phyloP scores from a whole-genome alignment of 2,329 filamentous ascomycete genomes.

The Septoria petroselini region DNA sequence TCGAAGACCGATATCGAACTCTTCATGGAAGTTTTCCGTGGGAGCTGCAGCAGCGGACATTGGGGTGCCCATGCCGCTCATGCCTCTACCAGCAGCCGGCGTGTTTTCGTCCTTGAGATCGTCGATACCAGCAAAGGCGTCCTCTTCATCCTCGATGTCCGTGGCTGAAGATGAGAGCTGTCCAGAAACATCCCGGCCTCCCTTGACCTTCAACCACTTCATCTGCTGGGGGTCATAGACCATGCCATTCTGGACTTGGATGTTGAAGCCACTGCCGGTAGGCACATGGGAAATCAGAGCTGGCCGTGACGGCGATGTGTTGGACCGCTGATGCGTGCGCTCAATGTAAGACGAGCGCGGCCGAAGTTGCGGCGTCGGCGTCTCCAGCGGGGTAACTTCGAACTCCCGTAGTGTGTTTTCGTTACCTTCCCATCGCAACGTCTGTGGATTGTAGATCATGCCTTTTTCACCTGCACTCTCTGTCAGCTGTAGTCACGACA shows the following conservation, averaged over 20 bases:
- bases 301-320: conserved; percentile 53
- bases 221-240: conserved; percentile 95
- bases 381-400: conserved; percentile 51
- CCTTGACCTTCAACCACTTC: conserved; percentile 79
- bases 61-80: conserved; percentile 32
- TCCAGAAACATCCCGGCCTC: conserved; percentile 39
- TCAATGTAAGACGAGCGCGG: conserved; percentile 33
- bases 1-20: conserved; percentile 95
- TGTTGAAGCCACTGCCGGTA: conserved; percentile 67
- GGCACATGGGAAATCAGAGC: conserved; percentile 85
- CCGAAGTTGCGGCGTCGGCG: conserved; percentile 37
- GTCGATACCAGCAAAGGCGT: conserved; percentile 91
- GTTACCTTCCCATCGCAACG: conserved; percentile 93
- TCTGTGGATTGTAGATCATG: conserved; percentile 89
- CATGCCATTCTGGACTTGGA: conserved; percentile 96
- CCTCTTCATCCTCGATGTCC: conserved; percentile 81
- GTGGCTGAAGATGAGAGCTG: conserved; percentile 54
- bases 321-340: conserved; percentile 37
- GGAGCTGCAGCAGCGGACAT: conserved; percentile 55
- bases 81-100: conserved; percentile 24
- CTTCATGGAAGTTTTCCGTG: conserved; percentile 73
- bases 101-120: conserved; percentile 70
- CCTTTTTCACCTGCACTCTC: conserved; percentile 70
- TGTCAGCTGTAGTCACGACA: conserved; percentile 1
- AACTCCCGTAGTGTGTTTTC: conserved; percentile 80